Evolutionary conservation across 1,284 basidiomycete species (phyloP).

Genomic region (Taiwanofungus camphoratus): DNA sequence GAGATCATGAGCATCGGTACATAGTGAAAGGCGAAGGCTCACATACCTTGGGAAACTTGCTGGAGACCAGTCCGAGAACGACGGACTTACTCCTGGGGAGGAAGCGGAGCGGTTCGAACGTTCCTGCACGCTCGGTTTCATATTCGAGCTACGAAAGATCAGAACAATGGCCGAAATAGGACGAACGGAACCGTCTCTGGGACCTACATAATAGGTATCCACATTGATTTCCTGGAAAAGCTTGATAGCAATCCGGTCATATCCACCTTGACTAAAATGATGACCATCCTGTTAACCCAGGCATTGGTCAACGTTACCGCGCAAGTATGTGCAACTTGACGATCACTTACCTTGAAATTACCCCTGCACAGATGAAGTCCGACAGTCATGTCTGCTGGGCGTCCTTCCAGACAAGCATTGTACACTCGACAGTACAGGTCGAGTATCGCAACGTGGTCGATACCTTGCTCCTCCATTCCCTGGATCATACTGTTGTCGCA

Average conservation of each 20-base stretch:
- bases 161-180: neutral
- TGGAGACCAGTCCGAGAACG: conserved; percentile 71
- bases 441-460: conserved; percentile 58
- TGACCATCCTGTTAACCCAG: conserved; percentile 39
- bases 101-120: conserved; percentile 61
- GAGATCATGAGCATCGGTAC: neutral
- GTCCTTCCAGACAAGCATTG: conserved; percentile 56
- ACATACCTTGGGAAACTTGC: conserved; percentile 55
- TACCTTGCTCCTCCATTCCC: conserved; percentile 55
- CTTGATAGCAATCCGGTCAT: conserved; percentile 67
- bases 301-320: too few relatives aligned
- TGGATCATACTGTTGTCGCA: conserved; percentile 56
- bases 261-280: conserved; percentile 71
- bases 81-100: conserved; percentile 65
- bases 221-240: conserved; percentile 72
- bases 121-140: conserved; percentile 69
- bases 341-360: conserved; percentile 67
- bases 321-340: too few relatives aligned
- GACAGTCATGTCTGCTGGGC: conserved; percentile 59
- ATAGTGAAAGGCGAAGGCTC: neutral
- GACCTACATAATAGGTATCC: conserved; percentile 63
- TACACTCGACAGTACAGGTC: conserved; percentile 67
- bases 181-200: neutral
- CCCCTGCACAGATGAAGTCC: conserved; percentile 77
- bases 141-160: conserved; percentile 54